Evolutionary conservation across 2,329 filamentous ascomycete genomes (phyloP).

Genomic region (Aspergillus fischeri): DNA sequence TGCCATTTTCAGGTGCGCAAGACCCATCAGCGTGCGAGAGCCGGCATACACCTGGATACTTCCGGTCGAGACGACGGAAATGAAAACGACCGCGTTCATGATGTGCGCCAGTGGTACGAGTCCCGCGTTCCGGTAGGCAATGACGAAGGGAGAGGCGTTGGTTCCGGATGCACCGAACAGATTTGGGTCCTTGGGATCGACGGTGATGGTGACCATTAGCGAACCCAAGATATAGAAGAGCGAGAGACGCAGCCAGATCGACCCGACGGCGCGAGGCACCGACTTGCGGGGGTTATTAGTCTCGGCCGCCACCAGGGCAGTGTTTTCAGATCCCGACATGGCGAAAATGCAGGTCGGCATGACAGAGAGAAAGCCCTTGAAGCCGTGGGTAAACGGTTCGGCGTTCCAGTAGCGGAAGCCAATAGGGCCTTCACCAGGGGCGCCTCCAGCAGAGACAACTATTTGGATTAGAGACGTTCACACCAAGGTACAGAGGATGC

Average conservation of each 20-base stretch:
- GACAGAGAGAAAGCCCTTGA: constrained; percentile 40
- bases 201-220: constrained; percentile 44
- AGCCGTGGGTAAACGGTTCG: constrained; percentile 41
- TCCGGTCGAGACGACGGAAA: constrained; percentile 45
- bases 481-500: neutral
- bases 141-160: constrained; percentile 43
- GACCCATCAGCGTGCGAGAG: constrained; percentile 42
- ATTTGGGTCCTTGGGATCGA: constrained; percentile 37
- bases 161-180: constrained; percentile 42
- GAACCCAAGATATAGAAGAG: constrained; percentile 46
- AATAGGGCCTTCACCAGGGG: constrained; percentile 33
- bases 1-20: constrained; percentile 43
- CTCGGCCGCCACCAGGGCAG: constrained; percentile 43
- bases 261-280: constrained; percentile 43
- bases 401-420: constrained; percentile 47
- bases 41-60: constrained; percentile 43
- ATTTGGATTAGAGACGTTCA: constrained; percentile 7
- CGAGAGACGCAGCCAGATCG: constrained; percentile 44
- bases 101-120: constrained; percentile 42
- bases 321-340: constrained; percentile 42
- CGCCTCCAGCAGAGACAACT: constrained; percentile 45
- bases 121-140: constrained; percentile 42
- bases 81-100: constrained; percentile 48
- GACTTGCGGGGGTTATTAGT: constrained; percentile 41
- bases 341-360: constrained; percentile 38